phyloP scores from a whole-genome alignment of 2,329 filamentous ascomycete genomes.

The Cordyceps militaris region DNA sequence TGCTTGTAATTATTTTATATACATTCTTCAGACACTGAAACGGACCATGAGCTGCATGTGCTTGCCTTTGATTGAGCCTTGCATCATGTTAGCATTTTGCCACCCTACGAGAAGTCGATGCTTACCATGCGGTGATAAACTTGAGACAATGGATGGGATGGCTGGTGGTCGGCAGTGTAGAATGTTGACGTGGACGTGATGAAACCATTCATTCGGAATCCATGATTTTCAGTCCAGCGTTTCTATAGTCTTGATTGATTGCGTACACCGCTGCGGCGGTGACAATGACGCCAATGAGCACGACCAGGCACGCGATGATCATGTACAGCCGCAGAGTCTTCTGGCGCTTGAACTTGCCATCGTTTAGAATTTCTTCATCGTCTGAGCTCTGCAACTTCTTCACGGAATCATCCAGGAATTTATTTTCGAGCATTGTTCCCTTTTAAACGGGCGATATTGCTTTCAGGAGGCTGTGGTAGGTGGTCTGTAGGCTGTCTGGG shows the following conservation, averaged over 20 bases:
- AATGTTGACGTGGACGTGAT: background rate
- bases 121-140: background rate
- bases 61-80: background rate
- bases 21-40: background rate
- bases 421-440: no score
- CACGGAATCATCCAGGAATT: background rate
- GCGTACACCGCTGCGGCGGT: conserved; percentile 16
- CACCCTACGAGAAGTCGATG: background rate
- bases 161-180: background rate
- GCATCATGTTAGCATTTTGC: background rate
- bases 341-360: background rate
- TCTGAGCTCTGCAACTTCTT: background rate
- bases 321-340: conserved; percentile 18
- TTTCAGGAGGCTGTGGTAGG: no score
- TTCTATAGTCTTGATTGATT: background rate
- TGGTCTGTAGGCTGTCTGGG: background rate
- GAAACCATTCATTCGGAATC: background rate
- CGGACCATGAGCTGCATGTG: background rate
- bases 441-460: no score
- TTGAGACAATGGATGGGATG: background rate
- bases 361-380: background rate
- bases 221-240: background rate
- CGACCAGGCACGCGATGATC: conserved; percentile 20
- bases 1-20: background rate
- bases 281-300: conserved; percentile 19